These are phyloP conservation scores for Populus ilicifolia DNA, from an alignment of 345 rosid species.

Conservation along the genomic window DNA sequence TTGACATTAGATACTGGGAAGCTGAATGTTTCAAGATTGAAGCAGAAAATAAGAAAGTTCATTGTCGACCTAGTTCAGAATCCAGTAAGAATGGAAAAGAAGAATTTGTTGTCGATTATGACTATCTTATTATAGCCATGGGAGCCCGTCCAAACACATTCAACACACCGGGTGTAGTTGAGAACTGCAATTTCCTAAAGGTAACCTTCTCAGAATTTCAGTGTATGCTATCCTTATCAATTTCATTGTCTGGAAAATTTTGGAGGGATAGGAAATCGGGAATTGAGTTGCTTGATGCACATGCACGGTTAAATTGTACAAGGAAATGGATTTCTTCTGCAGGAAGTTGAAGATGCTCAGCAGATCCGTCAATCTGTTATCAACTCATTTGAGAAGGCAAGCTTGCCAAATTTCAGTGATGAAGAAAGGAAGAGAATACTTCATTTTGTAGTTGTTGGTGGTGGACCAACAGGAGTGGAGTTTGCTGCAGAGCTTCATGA, in stretches of 20 bases:
- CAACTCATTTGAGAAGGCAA: slow-evolving; percentile 88
- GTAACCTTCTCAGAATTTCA: slow-evolving; percentile 30
- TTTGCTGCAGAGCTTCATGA: slow-evolving; percentile 97
- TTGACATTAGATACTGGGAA: slow-evolving; percentile 60
- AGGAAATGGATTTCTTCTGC: slow-evolving; percentile 20
- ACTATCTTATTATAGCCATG: slow-evolving; percentile 89
- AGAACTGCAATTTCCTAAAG: slow-evolving; percentile 88
- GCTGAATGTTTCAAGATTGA: slow-evolving; percentile 92
- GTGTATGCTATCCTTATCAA: too few relatives aligned
- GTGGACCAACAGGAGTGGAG: slow-evolving; percentile 99
- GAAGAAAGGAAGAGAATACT: slow-evolving; percentile 84
- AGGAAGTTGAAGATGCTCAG: slow-evolving; percentile 99
- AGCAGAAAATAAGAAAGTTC: slow-evolving; percentile 65
- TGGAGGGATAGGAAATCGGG: not conserved
- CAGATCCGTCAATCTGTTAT: slow-evolving; percentile 72
- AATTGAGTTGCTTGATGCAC: not conserved
- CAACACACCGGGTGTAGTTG: slow-evolving; percentile 90
- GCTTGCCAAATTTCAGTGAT: slow-evolving; percentile 71
- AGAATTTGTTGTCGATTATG: slow-evolving; percentile 76
- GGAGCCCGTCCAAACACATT: slow-evolving; percentile 94
- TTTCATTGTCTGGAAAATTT: too few relatives aligned
- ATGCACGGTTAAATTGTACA: not conserved
- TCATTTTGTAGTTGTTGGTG: slow-evolving; percentile 96
- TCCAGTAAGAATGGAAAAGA: slow-evolving; percentile 45
- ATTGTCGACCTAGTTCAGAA: slow-evolving; percentile 56